These are phyloP conservation scores for Trichoderma sp. DNA, from an alignment of 2,329 filamentous ascomycete species.

Conservation along the genomic window DNA sequence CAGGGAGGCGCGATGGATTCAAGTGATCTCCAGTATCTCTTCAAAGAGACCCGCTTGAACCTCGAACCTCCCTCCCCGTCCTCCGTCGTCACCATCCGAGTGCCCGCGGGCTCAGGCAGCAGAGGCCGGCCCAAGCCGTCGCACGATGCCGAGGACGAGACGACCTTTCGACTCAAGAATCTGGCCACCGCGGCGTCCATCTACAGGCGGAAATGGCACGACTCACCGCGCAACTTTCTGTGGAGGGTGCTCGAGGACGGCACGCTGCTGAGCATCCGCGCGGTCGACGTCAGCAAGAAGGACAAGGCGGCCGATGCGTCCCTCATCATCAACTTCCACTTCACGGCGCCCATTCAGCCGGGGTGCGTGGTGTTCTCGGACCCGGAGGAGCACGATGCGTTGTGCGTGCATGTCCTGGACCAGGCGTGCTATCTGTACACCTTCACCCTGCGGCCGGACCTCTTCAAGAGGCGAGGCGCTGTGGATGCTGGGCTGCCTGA, in stretches of 20 bases:
- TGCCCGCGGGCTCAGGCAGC: conserved; percentile 58
- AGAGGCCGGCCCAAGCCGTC: conserved; percentile 46
- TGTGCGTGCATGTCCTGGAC: conserved; percentile 80
- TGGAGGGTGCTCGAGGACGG: conserved; percentile 87
- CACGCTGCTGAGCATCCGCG: conserved; percentile 78
- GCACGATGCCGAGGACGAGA: conserved; percentile 65
- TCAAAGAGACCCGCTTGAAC: conserved; percentile 85
- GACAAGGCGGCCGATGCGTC: conserved; percentile 68
- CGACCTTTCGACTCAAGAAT: conserved; percentile 69
- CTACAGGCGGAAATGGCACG: conserved; percentile 77
- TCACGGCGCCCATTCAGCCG: conserved; percentile 71
- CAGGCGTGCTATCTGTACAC: conserved; percentile 79
- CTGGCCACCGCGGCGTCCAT: conserved; percentile 79
- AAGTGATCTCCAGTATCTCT: conserved; percentile 66
- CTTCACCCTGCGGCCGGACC: conserved; percentile 78
- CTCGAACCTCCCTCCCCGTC: conserved; percentile 71
- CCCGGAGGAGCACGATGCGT: conserved; percentile 71
- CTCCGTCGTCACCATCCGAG: conserved; percentile 70
- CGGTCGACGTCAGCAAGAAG: conserved; percentile 75
- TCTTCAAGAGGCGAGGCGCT: conserved; percentile 70
- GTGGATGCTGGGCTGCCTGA: conserved; percentile 75
- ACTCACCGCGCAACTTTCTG: conserved; percentile 80
- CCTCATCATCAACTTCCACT: conserved; percentile 75
- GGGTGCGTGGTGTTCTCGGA: conserved; percentile 84
- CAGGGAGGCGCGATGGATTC: conserved; percentile 71